Evolutionary conservation across 2,329 filamentous ascomycete genomes (phyloP).

Genomic region (Claviceps pazoutovae): DNA sequence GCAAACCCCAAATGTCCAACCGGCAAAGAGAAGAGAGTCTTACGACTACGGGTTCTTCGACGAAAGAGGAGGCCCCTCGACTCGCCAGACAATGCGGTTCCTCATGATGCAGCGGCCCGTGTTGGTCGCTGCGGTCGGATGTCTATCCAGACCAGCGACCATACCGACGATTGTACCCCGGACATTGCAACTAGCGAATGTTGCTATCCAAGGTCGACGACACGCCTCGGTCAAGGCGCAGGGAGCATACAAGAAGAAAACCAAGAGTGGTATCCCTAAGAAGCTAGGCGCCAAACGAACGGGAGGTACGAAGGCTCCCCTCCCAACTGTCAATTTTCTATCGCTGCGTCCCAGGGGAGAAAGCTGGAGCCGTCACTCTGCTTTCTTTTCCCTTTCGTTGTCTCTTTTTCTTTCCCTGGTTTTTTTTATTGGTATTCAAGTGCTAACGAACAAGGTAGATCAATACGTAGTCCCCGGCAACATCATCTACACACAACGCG

Average conservation of each 20-base stretch:
- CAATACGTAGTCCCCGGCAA: conserved; percentile 92
- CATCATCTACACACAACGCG: conserved; percentile 95
- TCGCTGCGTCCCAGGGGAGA: no score
- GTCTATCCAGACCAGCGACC: not conserved
- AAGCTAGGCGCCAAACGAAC: conserved; percentile 90
- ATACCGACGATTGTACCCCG: not conserved
- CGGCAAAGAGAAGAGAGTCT: not conserved
- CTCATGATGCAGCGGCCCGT: conserved; percentile 32
- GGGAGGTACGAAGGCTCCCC: conserved; percentile 45
- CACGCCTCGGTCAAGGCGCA: conserved; percentile 49
- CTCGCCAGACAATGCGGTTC: conserved; percentile 27
- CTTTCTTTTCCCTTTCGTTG: not conserved
- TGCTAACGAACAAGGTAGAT: conserved; percentile 34
- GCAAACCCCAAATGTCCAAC: not conserved
- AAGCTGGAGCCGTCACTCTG: no score
- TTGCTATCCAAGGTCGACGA: conserved; percentile 34
- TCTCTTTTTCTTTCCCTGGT: not conserved
- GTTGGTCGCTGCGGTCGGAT: conserved; percentile 21
- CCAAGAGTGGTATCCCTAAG: conserved; percentile 52
- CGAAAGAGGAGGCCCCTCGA: not conserved
- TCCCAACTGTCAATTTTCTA: not conserved
- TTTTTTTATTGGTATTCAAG: not conserved
- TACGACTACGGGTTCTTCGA: not conserved
- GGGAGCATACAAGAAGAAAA: conserved; percentile 52
- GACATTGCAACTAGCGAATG: conserved; percentile 22